Percentiles rank a stretch among this genome's conserved stretches.
phyloP scores from a whole-genome alignment of 2,329 filamentous ascomycete species.

The Beauveria medogensis region DNA sequence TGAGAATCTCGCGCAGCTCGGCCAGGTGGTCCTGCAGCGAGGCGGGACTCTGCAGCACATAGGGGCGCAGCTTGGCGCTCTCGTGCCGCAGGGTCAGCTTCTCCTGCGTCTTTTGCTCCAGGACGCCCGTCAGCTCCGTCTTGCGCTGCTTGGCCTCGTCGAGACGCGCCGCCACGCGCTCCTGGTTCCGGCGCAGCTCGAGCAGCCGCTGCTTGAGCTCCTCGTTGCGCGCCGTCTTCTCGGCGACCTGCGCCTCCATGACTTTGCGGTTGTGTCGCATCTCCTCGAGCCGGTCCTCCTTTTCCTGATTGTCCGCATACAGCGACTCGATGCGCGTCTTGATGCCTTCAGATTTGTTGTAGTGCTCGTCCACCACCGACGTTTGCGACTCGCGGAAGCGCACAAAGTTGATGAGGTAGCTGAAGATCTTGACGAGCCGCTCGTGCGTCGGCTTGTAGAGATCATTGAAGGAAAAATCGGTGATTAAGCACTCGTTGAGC shows the following conservation, averaged over 20 bases:
- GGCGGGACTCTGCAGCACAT: slow-evolving; percentile 81
- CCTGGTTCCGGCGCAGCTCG: slow-evolving; percentile 73
- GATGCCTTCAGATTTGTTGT: slow-evolving; percentile 80
- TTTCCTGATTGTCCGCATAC: slow-evolving; percentile 78
- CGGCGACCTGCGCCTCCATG: slow-evolving; percentile 72
- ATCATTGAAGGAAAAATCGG: slow-evolving; percentile 89
- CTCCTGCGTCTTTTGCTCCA: slow-evolving; percentile 65
- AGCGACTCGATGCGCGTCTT: slow-evolving; percentile 83
- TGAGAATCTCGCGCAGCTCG: slow-evolving; percentile 72
- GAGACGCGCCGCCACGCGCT: slow-evolving; percentile 72
- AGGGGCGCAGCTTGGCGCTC: slow-evolving; percentile 81
- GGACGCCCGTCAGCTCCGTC: slow-evolving; percentile 58
- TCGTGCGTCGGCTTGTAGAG: slow-evolving; percentile 85
- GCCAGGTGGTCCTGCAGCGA: slow-evolving; percentile 73
- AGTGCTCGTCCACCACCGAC: slow-evolving; percentile 80
- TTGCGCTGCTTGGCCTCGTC: slow-evolving; percentile 80
- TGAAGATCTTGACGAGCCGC: slow-evolving; percentile 89
- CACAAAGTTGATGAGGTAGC: slow-evolving; percentile 97
- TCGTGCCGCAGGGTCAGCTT: slow-evolving; percentile 71
- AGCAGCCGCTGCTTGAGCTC: slow-evolving; percentile 76
- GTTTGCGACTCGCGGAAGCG: slow-evolving; percentile 93
- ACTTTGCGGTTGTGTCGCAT: slow-evolving; percentile 72
- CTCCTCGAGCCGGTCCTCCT: slow-evolving; percentile 70
- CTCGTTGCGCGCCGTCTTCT: slow-evolving; percentile 80
- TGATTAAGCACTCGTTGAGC: slow-evolving; percentile 80